Percentiles rank a stretch among this genome's conserved stretches.
Conservation (phyloP, 2,329 filamentous ascomycete genomes). For the Amesomyces nigricolor region DNA sequence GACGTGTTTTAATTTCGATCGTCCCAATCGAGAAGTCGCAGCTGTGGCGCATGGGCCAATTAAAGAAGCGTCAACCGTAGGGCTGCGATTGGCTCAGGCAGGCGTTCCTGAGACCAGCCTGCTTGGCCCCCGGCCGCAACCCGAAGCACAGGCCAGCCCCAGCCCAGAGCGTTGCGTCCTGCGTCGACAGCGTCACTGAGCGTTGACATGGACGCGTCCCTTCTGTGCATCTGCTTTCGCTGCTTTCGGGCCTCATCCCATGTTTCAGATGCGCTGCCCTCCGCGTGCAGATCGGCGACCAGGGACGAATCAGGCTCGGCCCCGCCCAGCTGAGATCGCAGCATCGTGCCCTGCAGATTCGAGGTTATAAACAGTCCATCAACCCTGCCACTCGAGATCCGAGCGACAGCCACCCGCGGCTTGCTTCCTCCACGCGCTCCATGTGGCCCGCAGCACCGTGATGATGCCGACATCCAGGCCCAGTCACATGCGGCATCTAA, state of each 20-base stretch:
- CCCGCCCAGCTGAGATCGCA: too few species aligned
- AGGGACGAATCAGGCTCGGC: too few species aligned
- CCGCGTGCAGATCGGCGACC: neutral
- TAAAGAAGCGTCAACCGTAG: conserved; percentile 16
- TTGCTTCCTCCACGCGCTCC: too few species aligned
- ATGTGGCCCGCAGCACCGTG: too few species aligned
- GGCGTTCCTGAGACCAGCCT: conserved; percentile 17
- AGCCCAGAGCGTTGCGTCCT: neutral
- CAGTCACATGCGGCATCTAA: too few species aligned
- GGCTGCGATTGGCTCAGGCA: conserved; percentile 22
- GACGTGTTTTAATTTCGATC: conserved; percentile 27
- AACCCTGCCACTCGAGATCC: too few species aligned
- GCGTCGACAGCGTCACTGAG: neutral
- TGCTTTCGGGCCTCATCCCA: conserved; percentile 4
- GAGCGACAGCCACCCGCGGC: too few species aligned
- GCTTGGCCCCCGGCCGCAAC: conserved; percentile 1
- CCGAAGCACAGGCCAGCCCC: conserved; percentile 4
- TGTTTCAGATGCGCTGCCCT: neutral
- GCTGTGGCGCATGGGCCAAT: conserved; percentile 21
- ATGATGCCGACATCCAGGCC: too few species aligned
- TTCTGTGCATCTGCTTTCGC: conserved; percentile 1
- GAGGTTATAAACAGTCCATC: too few species aligned
- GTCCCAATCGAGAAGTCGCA: conserved; percentile 23
- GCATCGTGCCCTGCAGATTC: too few species aligned
- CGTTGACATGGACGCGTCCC: neutral